Evolutionary conservation across 495 filamentous ascomycete genomes (phyloP).

Genomic region (Trypethelium eluteriae): DNA sequence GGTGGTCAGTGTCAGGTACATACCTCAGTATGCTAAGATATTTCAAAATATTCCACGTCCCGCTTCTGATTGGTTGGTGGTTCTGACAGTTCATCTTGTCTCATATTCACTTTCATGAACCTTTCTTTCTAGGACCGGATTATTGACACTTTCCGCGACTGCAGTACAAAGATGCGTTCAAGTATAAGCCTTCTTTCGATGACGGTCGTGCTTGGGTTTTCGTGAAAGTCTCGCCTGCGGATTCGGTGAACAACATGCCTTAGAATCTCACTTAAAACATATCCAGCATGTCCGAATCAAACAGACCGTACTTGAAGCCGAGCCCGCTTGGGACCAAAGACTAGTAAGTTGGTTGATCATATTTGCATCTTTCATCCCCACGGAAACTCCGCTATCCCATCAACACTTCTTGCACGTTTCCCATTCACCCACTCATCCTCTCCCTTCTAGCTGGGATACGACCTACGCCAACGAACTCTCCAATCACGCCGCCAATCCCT

Average conservation of each 20-base stretch:
- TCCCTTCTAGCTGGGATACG: slow-evolving; percentile 53
- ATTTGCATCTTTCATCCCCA: neutral
- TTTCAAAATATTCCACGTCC: neutral
- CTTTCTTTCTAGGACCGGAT: too few species aligned
- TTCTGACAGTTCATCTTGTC: too few species aligned
- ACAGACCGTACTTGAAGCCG: slow-evolving; percentile 46
- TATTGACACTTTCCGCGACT: too few species aligned
- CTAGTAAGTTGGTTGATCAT: slow-evolving; percentile 45
- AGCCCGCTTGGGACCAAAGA: slow-evolving; percentile 61
- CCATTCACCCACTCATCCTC: neutral
- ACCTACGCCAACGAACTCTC: slow-evolving; percentile 54
- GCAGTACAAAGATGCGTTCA: too few species aligned
- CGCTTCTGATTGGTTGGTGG: neutral
- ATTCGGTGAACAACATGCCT: too few species aligned
- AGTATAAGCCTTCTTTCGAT: neutral
- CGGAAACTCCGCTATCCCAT: neutral
- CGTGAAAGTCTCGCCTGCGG: too few species aligned
- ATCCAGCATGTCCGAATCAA: neutral
- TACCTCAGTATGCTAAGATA: too few species aligned
- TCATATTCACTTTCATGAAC: too few species aligned
- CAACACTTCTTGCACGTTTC: neutral
- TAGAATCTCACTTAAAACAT: neutral
- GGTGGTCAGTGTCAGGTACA: too few species aligned
- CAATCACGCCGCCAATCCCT: slow-evolving; percentile 54
- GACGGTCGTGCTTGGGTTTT: neutral